Evolutionary conservation across 108 stramenopile species (phyloP), one percentile per base, ranked within the genome.

Genomic region (Parietichytrium sp.): DNA sequence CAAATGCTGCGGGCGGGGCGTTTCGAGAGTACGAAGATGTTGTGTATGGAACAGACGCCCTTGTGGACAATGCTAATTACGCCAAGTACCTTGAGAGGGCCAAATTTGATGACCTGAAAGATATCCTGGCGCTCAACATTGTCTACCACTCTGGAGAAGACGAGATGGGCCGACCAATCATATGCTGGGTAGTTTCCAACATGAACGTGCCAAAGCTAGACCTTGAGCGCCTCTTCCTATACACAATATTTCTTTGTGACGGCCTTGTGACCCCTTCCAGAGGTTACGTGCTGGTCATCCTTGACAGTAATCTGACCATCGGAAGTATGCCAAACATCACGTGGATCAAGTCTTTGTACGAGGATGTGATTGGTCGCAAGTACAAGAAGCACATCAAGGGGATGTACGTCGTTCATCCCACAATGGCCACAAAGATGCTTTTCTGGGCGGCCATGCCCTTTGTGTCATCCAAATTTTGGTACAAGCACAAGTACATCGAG

Each of bases 381-480:
- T 72, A 72, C 42, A 72, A 72, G 61, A 72, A 72, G 61, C 36
- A 72, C 33, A 2, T 72, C 38, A 33, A 42, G 7, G 38, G 61
- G 23, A 72, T 72, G 61, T 72, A 72, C 20, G 61, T 72, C 6
- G 61, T 72, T 23, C 61, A 72, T 72, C 29, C 61, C 6, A 72
- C 61, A 15, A 45, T 33, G 61, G 38, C 36, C 23, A 33, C 45
- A 33, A 72, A 72, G 61, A 42, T 42, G 10, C 61, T 45, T 25
- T 72, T 72, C 25, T 72, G 61, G 61, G 61, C 2, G 15, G 61
- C 61, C 10, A 72, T 72, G 61, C 61, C 61, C 33, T 72, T 72
- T 72, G 61, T 72, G 38, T 72, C 61, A 20, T 45, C 61, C 61
- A 72, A 72, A 42, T 72, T 72, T 27, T 72, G 61, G 61, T 33